phyloP scores from a whole-genome alignment of 2,329 filamentous ascomycete genomes.

The Neonectria hederae region DNA sequence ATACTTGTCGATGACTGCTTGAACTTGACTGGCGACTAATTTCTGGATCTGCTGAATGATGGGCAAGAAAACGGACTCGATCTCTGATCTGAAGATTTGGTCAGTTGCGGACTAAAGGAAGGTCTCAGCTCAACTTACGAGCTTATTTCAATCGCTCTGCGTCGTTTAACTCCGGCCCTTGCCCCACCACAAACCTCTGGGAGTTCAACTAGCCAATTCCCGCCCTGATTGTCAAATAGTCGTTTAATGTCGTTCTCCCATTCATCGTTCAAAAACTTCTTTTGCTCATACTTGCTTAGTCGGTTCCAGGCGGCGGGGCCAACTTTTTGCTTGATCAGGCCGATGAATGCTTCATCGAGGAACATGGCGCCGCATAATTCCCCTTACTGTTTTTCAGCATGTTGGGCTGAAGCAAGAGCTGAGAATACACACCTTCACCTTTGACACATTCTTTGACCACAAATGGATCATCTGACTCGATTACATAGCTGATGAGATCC shows the following conservation, averaged over 20 bases:
- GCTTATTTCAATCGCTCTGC: constrained; percentile 13
- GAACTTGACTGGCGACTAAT: constrained; percentile 41
- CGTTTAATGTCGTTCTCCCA: constrained; percentile 47
- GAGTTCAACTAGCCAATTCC: constrained; percentile 27
- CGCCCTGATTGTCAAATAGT: constrained; percentile 32
- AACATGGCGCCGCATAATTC: constrained; percentile 52
- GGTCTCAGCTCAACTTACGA: background rate
- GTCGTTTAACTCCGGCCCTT: constrained; percentile 1
- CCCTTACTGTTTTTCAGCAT: constrained; percentile 35
- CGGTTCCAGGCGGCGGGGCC: background rate
- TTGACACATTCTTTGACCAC: constrained; percentile 48
- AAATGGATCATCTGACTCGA: constrained; percentile 38
- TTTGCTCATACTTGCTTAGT: background rate
- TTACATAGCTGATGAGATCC: constrained; percentile 54
- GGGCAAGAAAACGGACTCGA: constrained; percentile 37
- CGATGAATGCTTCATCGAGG: constrained; percentile 50
- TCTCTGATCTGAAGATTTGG: constrained; percentile 28
- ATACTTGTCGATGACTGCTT: constrained; percentile 28
- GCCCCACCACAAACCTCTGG: constrained; percentile 13
- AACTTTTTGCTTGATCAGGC: constrained; percentile 41
- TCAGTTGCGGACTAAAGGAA: too few relatives aligned
- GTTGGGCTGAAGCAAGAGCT: rapidly evolving
- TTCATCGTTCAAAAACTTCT: constrained; percentile 34
- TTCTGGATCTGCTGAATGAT: constrained; percentile 30
- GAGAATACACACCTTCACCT: constrained; percentile 46